phyloP scores from a whole-genome alignment of 2,329 filamentous ascomycete genomes.

The Botryotinia calthae region DNA sequence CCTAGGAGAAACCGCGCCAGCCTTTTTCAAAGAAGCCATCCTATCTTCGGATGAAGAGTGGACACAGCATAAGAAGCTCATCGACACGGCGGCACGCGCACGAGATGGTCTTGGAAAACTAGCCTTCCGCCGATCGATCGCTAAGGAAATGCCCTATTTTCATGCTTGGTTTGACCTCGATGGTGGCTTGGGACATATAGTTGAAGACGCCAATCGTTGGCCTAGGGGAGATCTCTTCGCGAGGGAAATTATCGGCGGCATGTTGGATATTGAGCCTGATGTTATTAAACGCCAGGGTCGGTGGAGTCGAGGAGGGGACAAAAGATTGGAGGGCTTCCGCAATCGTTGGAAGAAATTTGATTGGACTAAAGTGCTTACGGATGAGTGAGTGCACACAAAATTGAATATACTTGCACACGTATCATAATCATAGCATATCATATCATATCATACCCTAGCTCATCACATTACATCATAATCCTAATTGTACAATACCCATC shows the following conservation, averaged over 20 bases:
- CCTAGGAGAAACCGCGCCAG: slow-evolving; percentile 86
- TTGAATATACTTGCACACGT: neutral
- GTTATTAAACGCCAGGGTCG: slow-evolving; percentile 86
- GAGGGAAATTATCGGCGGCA: slow-evolving; percentile 85
- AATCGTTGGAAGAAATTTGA: slow-evolving; percentile 71
- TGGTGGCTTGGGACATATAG: slow-evolving; percentile 86
- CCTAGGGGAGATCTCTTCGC: slow-evolving; percentile 91
- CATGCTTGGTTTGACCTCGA: slow-evolving; percentile 95
- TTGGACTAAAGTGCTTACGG: slow-evolving; percentile 64
- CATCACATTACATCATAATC: neutral
- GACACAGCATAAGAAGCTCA: slow-evolving; percentile 92
- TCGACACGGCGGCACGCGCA: slow-evolving; percentile 73
- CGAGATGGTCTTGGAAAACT: slow-evolving; percentile 69
- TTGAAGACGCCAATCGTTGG: slow-evolving; percentile 84
- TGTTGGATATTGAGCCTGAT: slow-evolving; percentile 79
- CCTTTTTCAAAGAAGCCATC: slow-evolving; percentile 95
- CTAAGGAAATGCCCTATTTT: slow-evolving; percentile 98
- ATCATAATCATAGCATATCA: slow-evolving; percentile 3
- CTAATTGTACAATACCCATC: neutral
- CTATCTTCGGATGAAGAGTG: slow-evolving; percentile 86
- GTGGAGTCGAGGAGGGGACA: slow-evolving; percentile 62
- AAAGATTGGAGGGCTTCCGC: slow-evolving; percentile 72
- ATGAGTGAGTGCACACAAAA: slow-evolving; percentile 22
- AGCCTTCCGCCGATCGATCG: slow-evolving; percentile 79
- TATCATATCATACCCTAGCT: neutral